These are phyloP conservation scores for Xylariaceae sp. DNA, from an alignment of 2,329 filamentous ascomycete species.

Conservation along the genomic window DNA sequence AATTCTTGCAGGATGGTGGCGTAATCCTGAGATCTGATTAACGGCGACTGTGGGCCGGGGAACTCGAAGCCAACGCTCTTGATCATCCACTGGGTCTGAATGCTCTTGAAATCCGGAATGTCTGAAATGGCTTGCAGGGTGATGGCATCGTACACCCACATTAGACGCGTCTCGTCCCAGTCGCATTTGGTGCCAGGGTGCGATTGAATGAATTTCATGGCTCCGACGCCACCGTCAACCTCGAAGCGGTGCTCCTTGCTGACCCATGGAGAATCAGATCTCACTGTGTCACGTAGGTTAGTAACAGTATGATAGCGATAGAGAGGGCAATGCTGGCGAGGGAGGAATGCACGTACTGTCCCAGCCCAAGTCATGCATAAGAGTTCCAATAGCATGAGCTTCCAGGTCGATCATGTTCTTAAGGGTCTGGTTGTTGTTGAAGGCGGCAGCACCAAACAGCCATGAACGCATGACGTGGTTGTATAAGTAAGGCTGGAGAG, in stretches of 20 bases:
- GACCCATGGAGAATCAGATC: constrained; percentile 20
- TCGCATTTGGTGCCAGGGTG: not conserved
- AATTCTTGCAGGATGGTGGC: constrained; percentile 20
- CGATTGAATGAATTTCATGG: constrained; percentile 14
- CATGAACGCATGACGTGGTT: constrained; percentile 29
- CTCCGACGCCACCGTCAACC: constrained; percentile 23
- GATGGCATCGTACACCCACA: constrained; percentile 22
- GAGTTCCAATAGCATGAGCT: constrained; percentile 21
- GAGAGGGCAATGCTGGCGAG: not conserved
- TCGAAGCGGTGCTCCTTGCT: constrained; percentile 20
- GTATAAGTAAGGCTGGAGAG: constrained; percentile 29
- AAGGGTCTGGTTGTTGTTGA: constrained; percentile 27
- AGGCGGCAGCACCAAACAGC: constrained; percentile 26
- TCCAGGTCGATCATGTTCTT: constrained; percentile 26
- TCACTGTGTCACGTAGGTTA: constrained; percentile 21
- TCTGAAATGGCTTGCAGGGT: constrained; percentile 18
- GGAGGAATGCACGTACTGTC: constrained; percentile 19
- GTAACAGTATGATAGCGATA: too few relatives aligned
- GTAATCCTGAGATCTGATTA: constrained; percentile 17
- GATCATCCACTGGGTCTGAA: constrained; percentile 23
- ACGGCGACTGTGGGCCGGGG: constrained; percentile 22
- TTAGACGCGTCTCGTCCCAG: constrained; percentile 14
- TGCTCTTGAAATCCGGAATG: constrained; percentile 22
- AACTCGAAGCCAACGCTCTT: constrained; percentile 26
- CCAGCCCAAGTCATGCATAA: constrained; percentile 28